Percentiles rank a stretch among this genome's conserved stretches.
These are phyloP conservation scores for Neurospora discreta DNA, from an alignment of 495 filamentous ascomycete species.

Conservation along the genomic window DNA sequence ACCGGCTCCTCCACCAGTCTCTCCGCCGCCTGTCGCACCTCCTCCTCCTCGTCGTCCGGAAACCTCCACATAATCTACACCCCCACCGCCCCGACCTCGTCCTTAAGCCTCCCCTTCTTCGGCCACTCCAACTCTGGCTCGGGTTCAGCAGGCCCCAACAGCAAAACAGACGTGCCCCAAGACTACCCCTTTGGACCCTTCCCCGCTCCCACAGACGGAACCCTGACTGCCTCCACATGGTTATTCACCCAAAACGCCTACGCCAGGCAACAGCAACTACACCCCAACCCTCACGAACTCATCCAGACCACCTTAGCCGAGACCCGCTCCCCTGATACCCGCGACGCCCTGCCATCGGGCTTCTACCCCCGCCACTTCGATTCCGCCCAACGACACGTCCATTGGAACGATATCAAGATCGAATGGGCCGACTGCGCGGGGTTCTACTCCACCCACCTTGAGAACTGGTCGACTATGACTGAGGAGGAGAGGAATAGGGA, in stretches of 20 bases:
- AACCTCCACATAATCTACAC: not conserved
- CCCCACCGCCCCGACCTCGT: not conserved
- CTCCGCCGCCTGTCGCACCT: no score
- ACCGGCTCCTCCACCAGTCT: not conserved
- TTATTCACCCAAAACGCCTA: not conserved
- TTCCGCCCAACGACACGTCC: not conserved
- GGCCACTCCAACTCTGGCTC: not conserved
- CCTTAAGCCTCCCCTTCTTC: not conserved
- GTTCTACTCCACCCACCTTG: not conserved
- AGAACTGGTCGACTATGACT: not conserved
- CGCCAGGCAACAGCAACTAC: not conserved
- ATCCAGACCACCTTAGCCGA: not conserved
- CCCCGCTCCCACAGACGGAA: not conserved
- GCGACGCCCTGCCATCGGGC: not conserved
- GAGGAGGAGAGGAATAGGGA: not conserved
- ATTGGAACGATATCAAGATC: not conserved
- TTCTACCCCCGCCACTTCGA: not conserved
- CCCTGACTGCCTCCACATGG: not conserved
- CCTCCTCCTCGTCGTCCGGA: no score
- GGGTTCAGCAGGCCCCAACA: not conserved
- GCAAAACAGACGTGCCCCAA: not conserved
- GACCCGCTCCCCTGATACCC: not conserved
- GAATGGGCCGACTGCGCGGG: not conserved
- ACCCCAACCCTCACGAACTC: not conserved
- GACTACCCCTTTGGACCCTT: not conserved